Conservation (phyloP, 306 rosid species). For the Mimosa pudica region DNA sequence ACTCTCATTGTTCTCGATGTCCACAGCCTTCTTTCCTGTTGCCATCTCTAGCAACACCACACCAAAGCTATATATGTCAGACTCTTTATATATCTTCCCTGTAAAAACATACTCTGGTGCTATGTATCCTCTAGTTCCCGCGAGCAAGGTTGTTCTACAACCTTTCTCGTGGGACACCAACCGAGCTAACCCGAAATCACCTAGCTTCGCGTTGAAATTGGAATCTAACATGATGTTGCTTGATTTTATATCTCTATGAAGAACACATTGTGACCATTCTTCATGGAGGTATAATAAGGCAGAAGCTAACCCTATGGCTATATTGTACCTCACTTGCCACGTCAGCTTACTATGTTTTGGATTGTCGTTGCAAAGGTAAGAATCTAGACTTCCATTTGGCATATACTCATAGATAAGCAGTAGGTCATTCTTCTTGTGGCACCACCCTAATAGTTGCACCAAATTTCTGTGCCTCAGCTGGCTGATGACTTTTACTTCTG, state of each 20-base stretch:
- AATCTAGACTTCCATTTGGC: slow-evolving; percentile 52
- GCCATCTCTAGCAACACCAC: slow-evolving; percentile 47
- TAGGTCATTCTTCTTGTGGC: slow-evolving; percentile 43
- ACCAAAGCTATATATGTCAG: slow-evolving; percentile 48
- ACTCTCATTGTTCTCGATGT: slow-evolving; percentile 5
- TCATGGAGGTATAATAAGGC: slow-evolving; percentile 48
- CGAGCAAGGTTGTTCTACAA: slow-evolving; percentile 36
- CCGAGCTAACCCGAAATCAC: slow-evolving; percentile 55
- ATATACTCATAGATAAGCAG: slow-evolving; percentile 47
- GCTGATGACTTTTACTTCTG: slow-evolving; percentile 52
- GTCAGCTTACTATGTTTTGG: slow-evolving; percentile 4
- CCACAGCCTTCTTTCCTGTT: slow-evolving; percentile 36
- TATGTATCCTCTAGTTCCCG: slow-evolving; percentile 47
- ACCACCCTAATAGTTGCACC: slow-evolving; percentile 55
- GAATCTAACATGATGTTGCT: slow-evolving; percentile 57
- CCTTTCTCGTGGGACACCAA: slow-evolving; percentile 46
- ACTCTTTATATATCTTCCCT: slow-evolving; percentile 42
- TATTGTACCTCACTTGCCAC: slow-evolving; percentile 43
- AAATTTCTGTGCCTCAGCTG: slow-evolving; percentile 41
- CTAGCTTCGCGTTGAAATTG: slow-evolving; percentile 45
- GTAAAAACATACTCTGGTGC: slow-evolving; percentile 45
- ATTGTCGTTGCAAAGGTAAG: slow-evolving; percentile 28
- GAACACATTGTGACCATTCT: slow-evolving; percentile 51
- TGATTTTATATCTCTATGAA: slow-evolving; percentile 55
- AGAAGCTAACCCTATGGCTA: slow-evolving; percentile 40